A percentile compares a stretch with the other conserved stretches of the same genome.
Evolutionary conservation across 306 rosid species (phyloP).

Genomic region (Prunus salicina): DNA sequence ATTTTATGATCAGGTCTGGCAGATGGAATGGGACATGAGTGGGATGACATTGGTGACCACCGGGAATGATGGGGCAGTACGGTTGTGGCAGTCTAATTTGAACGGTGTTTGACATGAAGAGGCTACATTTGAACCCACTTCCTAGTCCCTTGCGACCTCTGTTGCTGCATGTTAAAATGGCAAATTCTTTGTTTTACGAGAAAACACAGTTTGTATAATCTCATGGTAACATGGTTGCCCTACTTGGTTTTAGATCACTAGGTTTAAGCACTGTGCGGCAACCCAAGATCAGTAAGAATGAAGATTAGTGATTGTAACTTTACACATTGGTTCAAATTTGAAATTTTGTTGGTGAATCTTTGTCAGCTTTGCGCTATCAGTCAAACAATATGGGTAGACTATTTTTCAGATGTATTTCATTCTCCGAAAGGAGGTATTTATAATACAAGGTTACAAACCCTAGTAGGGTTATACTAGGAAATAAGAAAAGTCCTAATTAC

Average conservation of each 20-base stretch:
- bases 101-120: constrained; percentile 87
- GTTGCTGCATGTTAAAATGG: neutral
- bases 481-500: no score
- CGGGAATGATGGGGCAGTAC: constrained; percentile 68
- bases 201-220: neutral
- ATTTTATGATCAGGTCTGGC: constrained; percentile 67
- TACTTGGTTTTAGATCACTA: neutral
- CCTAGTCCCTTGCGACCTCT: constrained; percentile 31
- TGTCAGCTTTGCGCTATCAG: neutral
- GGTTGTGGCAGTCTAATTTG: constrained; percentile 88
- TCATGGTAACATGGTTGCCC: neutral
- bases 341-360: neutral
- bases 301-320: neutral
- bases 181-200: neutral
- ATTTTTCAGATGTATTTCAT: no score
- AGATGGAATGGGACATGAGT: constrained; percentile 97
- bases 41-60: constrained; percentile 96
- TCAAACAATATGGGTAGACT: no score
- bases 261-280: neutral
- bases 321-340: neutral
- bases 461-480: no score
- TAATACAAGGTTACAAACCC: no score
- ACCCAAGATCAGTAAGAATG: neutral
- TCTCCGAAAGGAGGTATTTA: no score
- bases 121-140: constrained; percentile 71